Conservation (phyloP, 2,329 filamentous ascomycete genomes). For the Calonectria ilicicola region DNA sequence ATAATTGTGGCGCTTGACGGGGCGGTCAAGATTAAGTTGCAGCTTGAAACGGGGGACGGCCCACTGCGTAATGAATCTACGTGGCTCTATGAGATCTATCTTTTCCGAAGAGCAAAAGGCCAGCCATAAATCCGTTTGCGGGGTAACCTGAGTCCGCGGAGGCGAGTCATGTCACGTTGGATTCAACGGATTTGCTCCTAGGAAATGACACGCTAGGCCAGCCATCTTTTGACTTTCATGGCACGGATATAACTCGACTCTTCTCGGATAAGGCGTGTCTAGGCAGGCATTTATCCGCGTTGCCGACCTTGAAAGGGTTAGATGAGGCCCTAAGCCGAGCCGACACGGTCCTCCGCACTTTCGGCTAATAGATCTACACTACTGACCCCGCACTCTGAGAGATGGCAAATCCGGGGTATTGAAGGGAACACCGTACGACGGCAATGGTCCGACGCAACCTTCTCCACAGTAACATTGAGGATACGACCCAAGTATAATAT, state of each 20-base stretch:
- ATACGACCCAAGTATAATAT: conserved; percentile 33
- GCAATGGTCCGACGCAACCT: neutral
- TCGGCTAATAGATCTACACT: conserved; percentile 22
- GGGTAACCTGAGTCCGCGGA: neutral
- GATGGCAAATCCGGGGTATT: conserved; percentile 32
- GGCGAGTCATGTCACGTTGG: neutral
- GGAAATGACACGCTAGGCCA: neutral
- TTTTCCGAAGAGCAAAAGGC: neutral
- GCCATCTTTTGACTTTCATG: neutral
- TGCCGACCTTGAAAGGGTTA: neutral
- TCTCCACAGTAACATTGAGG: conserved; percentile 9
- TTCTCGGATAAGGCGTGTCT: conserved; percentile 23
- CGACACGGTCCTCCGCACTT: conserved; percentile 22
- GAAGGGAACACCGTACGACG: neutral
- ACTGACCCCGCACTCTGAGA: conserved; percentile 35
- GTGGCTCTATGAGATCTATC: too few relatives aligned
- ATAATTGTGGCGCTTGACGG: neutral
- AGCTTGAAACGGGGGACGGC: neutral
- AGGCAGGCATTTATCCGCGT: conserved; percentile 31
- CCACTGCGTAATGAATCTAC: too few relatives aligned
- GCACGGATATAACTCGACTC: neutral
- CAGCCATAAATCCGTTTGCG: neutral
- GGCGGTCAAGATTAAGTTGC: neutral
- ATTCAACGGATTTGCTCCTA: neutral
- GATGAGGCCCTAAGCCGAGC: conserved; percentile 9